Percentiles rank a stretch among this genome's conserved stretches.
Evolutionary conservation across 805 yeast species (phyloP).

Genomic region (Lachancea sp.): DNA sequence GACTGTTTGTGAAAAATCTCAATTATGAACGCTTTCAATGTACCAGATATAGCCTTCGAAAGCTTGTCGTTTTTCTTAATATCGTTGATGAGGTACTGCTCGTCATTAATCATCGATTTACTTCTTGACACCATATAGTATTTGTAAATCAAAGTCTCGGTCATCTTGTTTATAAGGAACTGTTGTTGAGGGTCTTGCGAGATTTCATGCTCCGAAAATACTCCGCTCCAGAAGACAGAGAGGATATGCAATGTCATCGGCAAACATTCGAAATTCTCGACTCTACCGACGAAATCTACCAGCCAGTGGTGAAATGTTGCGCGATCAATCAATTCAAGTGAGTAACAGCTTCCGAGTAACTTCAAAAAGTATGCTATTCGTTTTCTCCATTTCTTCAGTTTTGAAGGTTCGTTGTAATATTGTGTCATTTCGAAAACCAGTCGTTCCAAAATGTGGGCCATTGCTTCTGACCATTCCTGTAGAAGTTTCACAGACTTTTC

Average conservation of each 20-base stretch:
- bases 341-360: slow-evolving; percentile 57
- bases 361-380: slow-evolving; percentile 55
- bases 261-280: slow-evolving; percentile 35
- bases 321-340: slow-evolving; percentile 61
- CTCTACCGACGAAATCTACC: slow-evolving; percentile 43
- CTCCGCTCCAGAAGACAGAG: slow-evolving; percentile 65
- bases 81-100: slow-evolving; percentile 35
- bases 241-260: slow-evolving; percentile 49
- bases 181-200: slow-evolving; percentile 30
- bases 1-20: slow-evolving; percentile 30
- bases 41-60: slow-evolving; percentile 22
- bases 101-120: slow-evolving; percentile 33
- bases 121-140: slow-evolving; percentile 35
- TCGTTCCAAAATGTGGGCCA: slow-evolving; percentile 45
- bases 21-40: slow-evolving; percentile 26
- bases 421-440: slow-evolving; percentile 30
- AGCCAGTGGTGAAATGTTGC: slow-evolving; percentile 58
- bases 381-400: slow-evolving; percentile 35
- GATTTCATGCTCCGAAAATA: slow-evolving; percentile 34
- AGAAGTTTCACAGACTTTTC: slow-evolving; percentile 57
- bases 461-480: slow-evolving; percentile 86
- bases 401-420: slow-evolving; percentile 25
- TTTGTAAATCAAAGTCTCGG: slow-evolving; percentile 51
- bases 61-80: slow-evolving; percentile 31
- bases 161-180: slow-evolving; percentile 55